These are phyloP conservation scores for Fusarium falciforme DNA, from an alignment of 2,329 filamentous ascomycete genomes.

Conservation along the genomic window DNA sequence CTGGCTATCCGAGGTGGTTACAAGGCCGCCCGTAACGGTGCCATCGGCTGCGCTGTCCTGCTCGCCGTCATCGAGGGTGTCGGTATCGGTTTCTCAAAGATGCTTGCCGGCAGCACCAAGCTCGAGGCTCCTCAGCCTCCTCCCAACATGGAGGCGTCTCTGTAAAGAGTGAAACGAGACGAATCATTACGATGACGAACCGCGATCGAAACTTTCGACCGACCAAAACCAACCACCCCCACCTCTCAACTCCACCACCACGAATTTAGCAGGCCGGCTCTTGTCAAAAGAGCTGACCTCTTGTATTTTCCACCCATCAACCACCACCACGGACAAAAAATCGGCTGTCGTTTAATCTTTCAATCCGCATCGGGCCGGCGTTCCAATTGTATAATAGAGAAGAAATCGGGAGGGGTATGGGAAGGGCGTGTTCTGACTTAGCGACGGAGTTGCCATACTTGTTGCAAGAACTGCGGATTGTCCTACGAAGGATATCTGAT, in stretches of 20 bases:
- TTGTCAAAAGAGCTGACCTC: constrained; percentile 8
- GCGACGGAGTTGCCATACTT: constrained; percentile 39
- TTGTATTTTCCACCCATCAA: constrained; percentile 36
- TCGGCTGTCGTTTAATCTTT: constrained; percentile 36
- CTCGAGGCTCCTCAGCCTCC: constrained; percentile 69
- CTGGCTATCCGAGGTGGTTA: constrained; percentile 92
- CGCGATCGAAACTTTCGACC: constrained; percentile 22
- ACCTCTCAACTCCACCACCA: constrained; percentile 43
- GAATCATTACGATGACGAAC: constrained; percentile 22
- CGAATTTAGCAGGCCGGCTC: constrained; percentile 16
- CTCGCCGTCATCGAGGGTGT: constrained; percentile 97
- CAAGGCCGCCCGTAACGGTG: constrained; percentile 92
- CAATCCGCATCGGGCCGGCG: constrained; percentile 48
- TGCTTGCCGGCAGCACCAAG: constrained; percentile 91
- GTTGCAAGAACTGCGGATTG: constrained; percentile 23
- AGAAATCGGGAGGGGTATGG: constrained; percentile 26
- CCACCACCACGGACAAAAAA: constrained; percentile 34
- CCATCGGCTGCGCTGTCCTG: constrained; percentile 94
- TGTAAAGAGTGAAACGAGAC: constrained; percentile 38
- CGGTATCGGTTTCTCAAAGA: constrained; percentile 93
- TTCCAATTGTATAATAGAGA: constrained; percentile 50
- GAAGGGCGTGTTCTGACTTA: constrained; percentile 39
- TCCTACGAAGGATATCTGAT: constrained; percentile 28
- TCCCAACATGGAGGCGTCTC: constrained; percentile 44
- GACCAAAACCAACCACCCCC: constrained; percentile 5